These are phyloP conservation scores for Colletotrichum chlorophyti DNA, from an alignment of 2,329 filamentous ascomycete genomes.

Conservation along the genomic window DNA sequence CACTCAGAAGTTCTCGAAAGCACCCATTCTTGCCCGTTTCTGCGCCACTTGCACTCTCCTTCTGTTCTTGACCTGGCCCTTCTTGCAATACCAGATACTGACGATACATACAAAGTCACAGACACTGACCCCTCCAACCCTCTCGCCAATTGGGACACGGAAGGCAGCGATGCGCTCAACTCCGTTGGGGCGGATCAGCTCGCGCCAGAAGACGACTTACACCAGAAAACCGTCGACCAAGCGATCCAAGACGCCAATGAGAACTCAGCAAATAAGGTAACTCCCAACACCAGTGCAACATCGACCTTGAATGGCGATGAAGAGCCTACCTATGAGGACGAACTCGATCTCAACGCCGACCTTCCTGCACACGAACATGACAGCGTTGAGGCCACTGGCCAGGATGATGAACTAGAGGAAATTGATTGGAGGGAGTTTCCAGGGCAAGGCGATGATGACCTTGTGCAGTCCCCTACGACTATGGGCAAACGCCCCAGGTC, in stretches of 20 bases:
- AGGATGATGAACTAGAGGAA: slow-evolving; percentile 30
- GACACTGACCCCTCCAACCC: slow-evolving; percentile 34
- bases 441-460: slow-evolving; percentile 28
- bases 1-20: background rate
- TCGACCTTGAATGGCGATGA: slow-evolving; percentile 41
- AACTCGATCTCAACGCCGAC: slow-evolving; percentile 40
- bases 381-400: background rate
- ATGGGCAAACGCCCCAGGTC: slow-evolving; percentile 32
- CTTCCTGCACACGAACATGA: slow-evolving; percentile 7
- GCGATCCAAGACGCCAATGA: slow-evolving; percentile 1
- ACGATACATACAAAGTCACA: slow-evolving; percentile 33
- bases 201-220: slow-evolving; percentile 5
- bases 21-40: background rate
- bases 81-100: slow-evolving; percentile 33
- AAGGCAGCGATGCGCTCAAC: slow-evolving; percentile 1
- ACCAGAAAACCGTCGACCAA: background rate
- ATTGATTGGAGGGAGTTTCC: slow-evolving; percentile 37
- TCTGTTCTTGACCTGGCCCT: slow-evolving; percentile 29
- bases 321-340: slow-evolving; percentile 34
- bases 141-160: slow-evolving; percentile 32
- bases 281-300: slow-evolving; percentile 37
- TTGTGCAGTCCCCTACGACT: slow-evolving; percentile 12
- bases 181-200: background rate
- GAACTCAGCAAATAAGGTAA: slow-evolving; percentile 20
- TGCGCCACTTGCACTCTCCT: slow-evolving; percentile 24